These are phyloP conservation scores for Gracilaria caudata DNA, from an alignment of 23 red algal genomes.

Conservation along the genomic window DNA sequence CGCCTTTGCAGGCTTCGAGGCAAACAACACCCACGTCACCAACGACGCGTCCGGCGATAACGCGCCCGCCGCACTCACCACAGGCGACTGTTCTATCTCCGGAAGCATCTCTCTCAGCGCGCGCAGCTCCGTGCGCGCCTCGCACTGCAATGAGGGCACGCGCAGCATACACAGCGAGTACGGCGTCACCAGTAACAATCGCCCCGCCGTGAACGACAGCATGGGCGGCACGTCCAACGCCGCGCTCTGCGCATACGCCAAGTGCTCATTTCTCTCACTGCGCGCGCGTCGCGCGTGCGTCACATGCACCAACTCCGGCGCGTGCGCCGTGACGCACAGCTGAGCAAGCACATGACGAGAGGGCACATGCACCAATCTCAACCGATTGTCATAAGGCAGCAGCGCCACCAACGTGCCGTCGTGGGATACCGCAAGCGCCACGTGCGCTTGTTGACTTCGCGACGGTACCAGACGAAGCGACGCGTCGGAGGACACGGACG, in stretches of 20 bases:
- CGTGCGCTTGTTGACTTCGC: slow-evolving; percentile 33
- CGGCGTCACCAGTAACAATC: slow-evolving; percentile 1
- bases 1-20: slow-evolving; percentile 2
- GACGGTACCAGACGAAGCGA: slow-evolving; percentile 10
- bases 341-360: not conserved
- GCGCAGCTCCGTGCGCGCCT: not conserved
- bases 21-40: slow-evolving; percentile 47
- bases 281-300: not conserved
- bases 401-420: slow-evolving; percentile 35
- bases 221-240: slow-evolving; percentile 42
- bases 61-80: slow-evolving; percentile 19
- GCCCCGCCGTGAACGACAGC: not conserved
- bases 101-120: slow-evolving; percentile 25
- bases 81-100: not conserved
- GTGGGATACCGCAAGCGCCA: slow-evolving; percentile 29
- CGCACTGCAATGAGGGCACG: not conserved
- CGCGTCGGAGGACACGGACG: not conserved
- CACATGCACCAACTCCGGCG: slow-evolving; percentile 39
- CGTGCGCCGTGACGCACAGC: slow-evolving; percentile 6
- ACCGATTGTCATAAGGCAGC: slow-evolving; percentile 45
- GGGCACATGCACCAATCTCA: slow-evolving; percentile 19
- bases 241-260: slow-evolving; percentile 35
- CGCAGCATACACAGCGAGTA: not conserved
- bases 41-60: slow-evolving; percentile 41
- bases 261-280: too few species aligned